Conservation (phyloP, 1,139 yeast species). For the Pichia sp. region DNA sequence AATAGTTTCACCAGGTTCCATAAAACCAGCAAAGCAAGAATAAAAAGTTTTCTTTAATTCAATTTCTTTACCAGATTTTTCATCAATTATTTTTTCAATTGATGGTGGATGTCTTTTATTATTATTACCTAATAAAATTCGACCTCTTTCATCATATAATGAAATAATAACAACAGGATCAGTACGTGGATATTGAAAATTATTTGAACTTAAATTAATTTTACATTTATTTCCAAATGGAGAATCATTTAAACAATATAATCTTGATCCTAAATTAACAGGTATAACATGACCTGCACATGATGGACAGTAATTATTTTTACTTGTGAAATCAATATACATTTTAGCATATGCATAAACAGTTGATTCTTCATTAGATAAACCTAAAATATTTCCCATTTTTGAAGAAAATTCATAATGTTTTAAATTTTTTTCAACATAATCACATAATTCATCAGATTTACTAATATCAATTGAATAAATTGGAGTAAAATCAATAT, state of each 20-base stretch:
- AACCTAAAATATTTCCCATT: constrained; percentile 29
- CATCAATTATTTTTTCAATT: constrained; percentile 5
- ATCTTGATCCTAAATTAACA: constrained; percentile 77
- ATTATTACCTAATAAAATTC: constrained; percentile 66
- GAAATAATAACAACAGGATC: constrained; percentile 86
- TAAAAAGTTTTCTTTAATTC: constrained; percentile 41
- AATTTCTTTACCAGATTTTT: constrained; percentile 28
- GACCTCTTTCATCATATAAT: constrained; percentile 57
- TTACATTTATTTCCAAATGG: constrained; percentile 37
- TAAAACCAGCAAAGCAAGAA: constrained; percentile 87
- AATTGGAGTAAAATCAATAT: constrained; percentile 35
- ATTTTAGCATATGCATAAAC: constrained; percentile 75
- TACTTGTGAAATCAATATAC: constrained; percentile 77
- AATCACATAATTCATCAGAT: constrained; percentile 6
- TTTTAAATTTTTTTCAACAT: not conserved
- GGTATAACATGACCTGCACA: constrained; percentile 72
- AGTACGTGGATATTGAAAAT: constrained; percentile 81
- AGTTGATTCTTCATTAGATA: constrained; percentile 49
- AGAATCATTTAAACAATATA: constrained; percentile 46
- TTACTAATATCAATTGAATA: constrained; percentile 66
- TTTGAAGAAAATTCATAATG: constrained; percentile 6
- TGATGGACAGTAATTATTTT: constrained; percentile 79
- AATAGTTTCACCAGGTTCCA: constrained; percentile 90
- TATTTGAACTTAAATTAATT: constrained; percentile 41
- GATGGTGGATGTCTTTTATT: constrained; percentile 30